These are phyloP conservation scores for Salinomyces thailandicus DNA, from an alignment of 2,329 filamentous ascomycete genomes.

Conservation along the genomic window DNA sequence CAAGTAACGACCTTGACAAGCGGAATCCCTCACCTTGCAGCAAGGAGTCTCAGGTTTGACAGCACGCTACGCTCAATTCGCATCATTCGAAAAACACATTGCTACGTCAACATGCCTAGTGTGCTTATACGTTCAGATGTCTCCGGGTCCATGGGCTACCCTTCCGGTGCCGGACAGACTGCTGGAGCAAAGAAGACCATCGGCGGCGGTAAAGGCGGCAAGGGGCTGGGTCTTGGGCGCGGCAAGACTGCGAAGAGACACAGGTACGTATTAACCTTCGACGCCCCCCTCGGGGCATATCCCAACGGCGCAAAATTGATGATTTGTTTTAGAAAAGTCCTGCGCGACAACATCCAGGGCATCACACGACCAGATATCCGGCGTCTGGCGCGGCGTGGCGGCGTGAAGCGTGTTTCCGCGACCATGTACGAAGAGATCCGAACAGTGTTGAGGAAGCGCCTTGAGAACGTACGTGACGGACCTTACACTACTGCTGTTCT, in stretches of 20 bases:
- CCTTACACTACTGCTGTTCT: too few relatives aligned
- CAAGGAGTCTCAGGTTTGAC: too few relatives aligned
- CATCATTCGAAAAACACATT: too few relatives aligned
- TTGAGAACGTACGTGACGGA: conserved; percentile 51
- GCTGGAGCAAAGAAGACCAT: conserved; percentile 3
- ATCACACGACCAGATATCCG: conserved; percentile 66
- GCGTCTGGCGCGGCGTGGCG: conserved; percentile 63
- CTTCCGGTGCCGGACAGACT: not conserved
- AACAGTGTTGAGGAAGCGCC: conserved; percentile 40
- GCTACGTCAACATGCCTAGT: too few relatives aligned
- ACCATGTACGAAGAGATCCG: conserved; percentile 55
- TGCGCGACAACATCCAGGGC: conserved; percentile 97
- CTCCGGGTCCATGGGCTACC: not conserved
- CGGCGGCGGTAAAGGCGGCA: conserved; percentile 8
- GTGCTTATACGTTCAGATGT: too few relatives aligned
- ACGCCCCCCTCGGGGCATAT: too few relatives aligned
- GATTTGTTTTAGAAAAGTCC: conserved; percentile 86
- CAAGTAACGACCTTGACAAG: too few relatives aligned
- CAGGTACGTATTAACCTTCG: conserved; percentile 11
- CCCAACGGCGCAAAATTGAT: too few relatives aligned
- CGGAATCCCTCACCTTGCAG: too few relatives aligned
- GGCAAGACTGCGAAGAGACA: conserved; percentile 15
- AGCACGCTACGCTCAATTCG: too few relatives aligned
- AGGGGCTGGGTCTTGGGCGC: conserved; percentile 10
- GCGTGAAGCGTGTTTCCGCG: conserved; percentile 61